Conservation (phyloP, 78 protist genomes). For the Pigoraptor vietnamica region DNA sequence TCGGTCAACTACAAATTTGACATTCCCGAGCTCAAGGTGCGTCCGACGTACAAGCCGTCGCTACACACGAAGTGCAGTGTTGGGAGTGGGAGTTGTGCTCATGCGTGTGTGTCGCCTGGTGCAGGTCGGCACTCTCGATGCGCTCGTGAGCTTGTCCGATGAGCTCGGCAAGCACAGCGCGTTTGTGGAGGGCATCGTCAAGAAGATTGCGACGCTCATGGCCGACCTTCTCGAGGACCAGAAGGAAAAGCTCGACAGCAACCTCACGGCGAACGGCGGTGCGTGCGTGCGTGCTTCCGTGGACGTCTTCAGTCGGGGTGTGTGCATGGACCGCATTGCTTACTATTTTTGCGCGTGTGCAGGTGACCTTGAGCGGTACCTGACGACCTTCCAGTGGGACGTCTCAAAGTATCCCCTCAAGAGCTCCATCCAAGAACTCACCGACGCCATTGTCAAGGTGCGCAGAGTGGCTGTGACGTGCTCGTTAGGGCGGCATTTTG, state of each 20-base stretch:
- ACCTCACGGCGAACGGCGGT: conserved; percentile 1
- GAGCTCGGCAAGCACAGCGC: conserved; percentile 42
- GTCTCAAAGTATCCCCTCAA: conserved; percentile 22
- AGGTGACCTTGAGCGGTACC: background rate
- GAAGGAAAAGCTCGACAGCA: conserved; percentile 11
- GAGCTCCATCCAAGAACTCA: conserved; percentile 18
- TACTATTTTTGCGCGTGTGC: background rate
- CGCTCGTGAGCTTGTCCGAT: conserved; percentile 49
- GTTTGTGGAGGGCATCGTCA: conserved; percentile 8
- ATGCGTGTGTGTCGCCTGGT: background rate
- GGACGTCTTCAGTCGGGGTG: no score
- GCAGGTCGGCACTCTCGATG: conserved; percentile 69
- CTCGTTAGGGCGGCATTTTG: no score
- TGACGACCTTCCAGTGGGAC: conserved; percentile 40
- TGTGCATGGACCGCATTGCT: no score
- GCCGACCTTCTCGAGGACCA: conserved; percentile 13
- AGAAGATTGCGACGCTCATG: conserved; percentile 12
- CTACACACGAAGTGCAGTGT: no score
- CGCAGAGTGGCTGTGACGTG: no score
- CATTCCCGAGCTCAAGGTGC: background rate
- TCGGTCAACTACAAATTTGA: background rate
- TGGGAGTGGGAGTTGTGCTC: background rate
- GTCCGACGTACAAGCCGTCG: background rate
- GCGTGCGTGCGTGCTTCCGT: background rate
- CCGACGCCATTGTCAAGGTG: background rate